Conservation (phyloP, 2,329 filamentous ascomycete genomes). For the Pestalotiopsis sp. region DNA sequence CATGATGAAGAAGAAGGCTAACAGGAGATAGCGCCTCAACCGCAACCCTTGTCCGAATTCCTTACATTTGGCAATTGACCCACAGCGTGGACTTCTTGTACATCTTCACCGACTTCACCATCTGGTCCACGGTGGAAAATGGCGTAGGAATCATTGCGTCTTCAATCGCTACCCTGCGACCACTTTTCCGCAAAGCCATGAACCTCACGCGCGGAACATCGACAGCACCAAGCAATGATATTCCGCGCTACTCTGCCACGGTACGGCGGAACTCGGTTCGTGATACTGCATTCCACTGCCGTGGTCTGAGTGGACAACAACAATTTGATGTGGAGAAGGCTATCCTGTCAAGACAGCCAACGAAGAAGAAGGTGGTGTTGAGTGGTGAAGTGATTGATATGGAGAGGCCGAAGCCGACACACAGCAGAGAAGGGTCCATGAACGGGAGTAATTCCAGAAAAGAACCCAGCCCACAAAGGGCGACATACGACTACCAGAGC, state of each 20-base stretch:
- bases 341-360: not conserved
- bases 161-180: conserved; percentile 38
- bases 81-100: conserved; percentile 39
- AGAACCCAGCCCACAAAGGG: not conserved
- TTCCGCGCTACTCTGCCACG: not conserved
- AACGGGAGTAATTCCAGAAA: not conserved
- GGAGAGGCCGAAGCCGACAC: not conserved
- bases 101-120: conserved; percentile 42
- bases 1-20: not conserved
- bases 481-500: conserved; percentile 1
- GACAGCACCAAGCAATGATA: not conserved
- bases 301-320: not conserved
- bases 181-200: conserved; percentile 30
- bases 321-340: conserved; percentile 5
- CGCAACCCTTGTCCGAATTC: conserved; percentile 43
- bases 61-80: conserved; percentile 39
- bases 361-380: not conserved
- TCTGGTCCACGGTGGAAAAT: conserved; percentile 46
- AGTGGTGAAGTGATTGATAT: not conserved
- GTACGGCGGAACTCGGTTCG: not conserved
- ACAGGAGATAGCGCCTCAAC: conserved; percentile 33
- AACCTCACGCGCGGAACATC: conserved; percentile 2
- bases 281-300: conserved; percentile 4
- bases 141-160: conserved; percentile 41
- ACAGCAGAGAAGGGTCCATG: not conserved